Base-by-base conservation (phyloP, 768 basidiomycete genomes). In the Tulasnella sp. region DNA sequence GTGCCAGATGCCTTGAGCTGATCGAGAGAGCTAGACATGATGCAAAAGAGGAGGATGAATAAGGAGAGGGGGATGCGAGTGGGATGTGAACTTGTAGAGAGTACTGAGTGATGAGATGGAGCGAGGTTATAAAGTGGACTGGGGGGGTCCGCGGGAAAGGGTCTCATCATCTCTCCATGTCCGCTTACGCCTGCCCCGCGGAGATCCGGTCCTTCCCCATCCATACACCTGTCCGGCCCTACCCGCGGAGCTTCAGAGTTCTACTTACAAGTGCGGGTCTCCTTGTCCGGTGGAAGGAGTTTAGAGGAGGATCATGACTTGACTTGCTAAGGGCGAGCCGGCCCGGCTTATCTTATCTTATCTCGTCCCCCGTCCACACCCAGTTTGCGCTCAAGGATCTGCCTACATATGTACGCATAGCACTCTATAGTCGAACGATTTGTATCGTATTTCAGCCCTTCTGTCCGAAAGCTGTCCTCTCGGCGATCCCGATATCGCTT, bases 1-100 rank as follows among this genome's bases (percentile, higher is more conserved):
- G 97, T 99, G 84, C 96, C 97, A 83, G 94, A 93, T 83, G 92
- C 90, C 85, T 97, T 97, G 85, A 97, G 93, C 80, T 82, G 81
- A 80, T 87, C 86, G 81, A 87, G 84, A 46, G 85, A 84, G 80
- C 83, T 83, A 79, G 85, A 81, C 86, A 86, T 87, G 46, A 39
- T 68, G 27, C 27, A 36, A 16, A n/a, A 52, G n/a, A 10, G 52
- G 52, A 52, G 52, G 24, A 44, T 44, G 44, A 44, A 16, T 44
- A 44, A 44, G 52, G 52, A n/a, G 52, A 52, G 62, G 62, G 62
- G 19, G n/a, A 68, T 68, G 62, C 62, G 62, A 14, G 62, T 27
- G 34, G 62, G n/a, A 68, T 27, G 34, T 68, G 34, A 68, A 68
- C 24, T 31, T 27, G 62, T 31, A 14, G 31, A 19, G 62, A 36